Evolutionary conservation across 768 basidiomycete genomes (phyloP), one percentile per base, ranked within the genome.

Genomic region (Serendipita vermifera): DNA sequence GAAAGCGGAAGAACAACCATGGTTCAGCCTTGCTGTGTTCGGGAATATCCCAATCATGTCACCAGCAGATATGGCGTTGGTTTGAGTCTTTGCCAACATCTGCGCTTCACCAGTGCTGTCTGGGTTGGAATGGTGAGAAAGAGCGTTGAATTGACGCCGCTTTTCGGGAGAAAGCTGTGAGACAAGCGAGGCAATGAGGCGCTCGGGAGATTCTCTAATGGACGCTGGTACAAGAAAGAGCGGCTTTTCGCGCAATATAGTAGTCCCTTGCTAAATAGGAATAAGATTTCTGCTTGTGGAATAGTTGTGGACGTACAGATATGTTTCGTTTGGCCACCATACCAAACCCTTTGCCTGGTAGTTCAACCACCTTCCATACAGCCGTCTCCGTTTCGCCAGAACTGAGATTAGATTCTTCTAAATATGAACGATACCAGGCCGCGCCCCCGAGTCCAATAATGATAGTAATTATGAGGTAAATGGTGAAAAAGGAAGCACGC

Each of bases 1-100:
- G 69, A 85, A 84, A 4, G 80, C 80, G 55, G 74, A 71, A 3
- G 81, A 77, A 62, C 82, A 84, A 0, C 79, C 82, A 59, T 84
- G 83, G 60, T 85, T 85, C 58, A 84, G 60, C 38, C 82, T 71
- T 11, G 81, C 80, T 73, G 79, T 81, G 20, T 65, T 70, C n/a
- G 81, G 81, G 64, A 83, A 84, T n/a, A 85, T 70, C 0, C 81
- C 82, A 2, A 77, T 76, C 7, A 31, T 58, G 1, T 70, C 66
- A 1, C 78, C 79, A 3, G 80, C 75, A 2, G 75, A 67, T 5
- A 83, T 77, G 1, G 78, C 79, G 61, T 84, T 85, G 2, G 82
- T 83, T 64, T 81, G 74, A 64, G 83, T 79, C 57, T 81, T 83
- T 0, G 80, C 79, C 35, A 36, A 36, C 9, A n/a, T 9, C 35